Evolutionary conservation across 768 basidiomycete species (phyloP).

Genomic region (Suillus ampliporus): DNA sequence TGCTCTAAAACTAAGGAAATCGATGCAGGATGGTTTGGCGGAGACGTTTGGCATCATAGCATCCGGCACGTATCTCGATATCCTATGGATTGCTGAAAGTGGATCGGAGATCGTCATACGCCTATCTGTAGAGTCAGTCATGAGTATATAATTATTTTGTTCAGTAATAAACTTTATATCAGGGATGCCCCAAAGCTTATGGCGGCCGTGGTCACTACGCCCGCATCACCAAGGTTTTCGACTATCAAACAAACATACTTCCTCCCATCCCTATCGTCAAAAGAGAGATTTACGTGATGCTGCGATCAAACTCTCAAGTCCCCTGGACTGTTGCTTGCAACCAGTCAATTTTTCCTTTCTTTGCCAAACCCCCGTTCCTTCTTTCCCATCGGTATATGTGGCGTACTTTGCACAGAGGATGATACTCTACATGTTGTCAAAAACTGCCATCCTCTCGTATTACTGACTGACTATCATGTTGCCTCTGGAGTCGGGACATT

Average conservation of each 20-base stretch:
- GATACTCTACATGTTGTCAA: not conserved
- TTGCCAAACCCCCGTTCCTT: no score
- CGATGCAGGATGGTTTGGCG: slow-evolving; percentile 57
- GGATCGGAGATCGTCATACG: slow-evolving; percentile 27
- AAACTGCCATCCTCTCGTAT: not conserved
- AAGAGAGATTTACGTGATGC: not conserved
- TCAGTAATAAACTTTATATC: slow-evolving; percentile 3
- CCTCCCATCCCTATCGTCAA: slow-evolving; percentile 35
- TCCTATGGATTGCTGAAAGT: slow-evolving; percentile 52
- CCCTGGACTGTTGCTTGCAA: not conserved
- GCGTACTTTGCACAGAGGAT: slow-evolving; percentile 4
- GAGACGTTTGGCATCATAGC: slow-evolving; percentile 61
- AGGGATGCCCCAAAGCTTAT: slow-evolving; percentile 32
- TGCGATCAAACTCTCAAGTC: not conserved
- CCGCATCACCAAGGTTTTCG: slow-evolving; percentile 29
- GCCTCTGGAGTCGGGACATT: not conserved
- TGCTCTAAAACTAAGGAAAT: slow-evolving; percentile 54
- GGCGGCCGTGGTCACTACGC: slow-evolving; percentile 30
- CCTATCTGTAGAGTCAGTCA: slow-evolving; percentile 18
- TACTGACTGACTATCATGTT: not conserved
- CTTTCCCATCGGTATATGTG: slow-evolving; percentile 5
- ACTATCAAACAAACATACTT: slow-evolving; percentile 34
- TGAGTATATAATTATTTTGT: slow-evolving; percentile 18
- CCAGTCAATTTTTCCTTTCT: not conserved
- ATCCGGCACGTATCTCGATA: slow-evolving; percentile 59